Base-by-base conservation (phyloP, 2,329 filamentous ascomycete genomes). In the Plectosphaerella plurivora region DNA sequence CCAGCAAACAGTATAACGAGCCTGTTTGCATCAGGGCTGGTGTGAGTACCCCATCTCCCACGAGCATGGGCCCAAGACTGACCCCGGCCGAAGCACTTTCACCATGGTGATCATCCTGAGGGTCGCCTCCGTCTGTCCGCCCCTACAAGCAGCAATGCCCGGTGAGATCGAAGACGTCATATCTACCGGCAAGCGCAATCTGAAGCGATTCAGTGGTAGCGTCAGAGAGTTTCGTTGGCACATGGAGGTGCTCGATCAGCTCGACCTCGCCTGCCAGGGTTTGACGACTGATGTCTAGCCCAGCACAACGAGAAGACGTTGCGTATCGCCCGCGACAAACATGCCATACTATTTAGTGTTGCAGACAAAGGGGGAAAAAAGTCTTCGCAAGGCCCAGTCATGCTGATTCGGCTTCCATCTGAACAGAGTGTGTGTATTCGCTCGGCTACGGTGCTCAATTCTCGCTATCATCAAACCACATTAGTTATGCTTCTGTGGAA, bases 21-120 rank as follows among this genome's bases (percentile, higher is more conserved):
- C 45, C 22, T 66, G 2, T 66, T 66, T 35, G 60, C 63, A 0
- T 60, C 56, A 4, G 63, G 63, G 6, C 64, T 66, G 63, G 63
- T 63, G 63, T 66, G 52, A 58, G 63, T 57, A 9, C 16, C 7
- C 11, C 7, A 10, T 20, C 3, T 44, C 41, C 16, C 41, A 6
- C 6, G 37, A n/a, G 12, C n/a, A 9, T 12, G 2, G 41, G 6
- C 6, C 4, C 5, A 4, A 8, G 6, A 18, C 41, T 44, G 16
- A 44, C 41, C 8, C 8, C 7, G 41, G n/a, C 22, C 5, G 18
- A 1, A 65, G 64, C 0, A 66, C 62, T 1, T 55, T 66, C 6
- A 63, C 63, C 16, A 63, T 66, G 18, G 55, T 58, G 0, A 63
- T 59, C 1, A 62, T 63, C 24, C 48, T 61, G 1, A 57, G 60